Evolutionary conservation across 169 alveolate species (phyloP), one percentile per base, ranked within the genome.

Genomic region (Cryptosporidium canis): DNA sequence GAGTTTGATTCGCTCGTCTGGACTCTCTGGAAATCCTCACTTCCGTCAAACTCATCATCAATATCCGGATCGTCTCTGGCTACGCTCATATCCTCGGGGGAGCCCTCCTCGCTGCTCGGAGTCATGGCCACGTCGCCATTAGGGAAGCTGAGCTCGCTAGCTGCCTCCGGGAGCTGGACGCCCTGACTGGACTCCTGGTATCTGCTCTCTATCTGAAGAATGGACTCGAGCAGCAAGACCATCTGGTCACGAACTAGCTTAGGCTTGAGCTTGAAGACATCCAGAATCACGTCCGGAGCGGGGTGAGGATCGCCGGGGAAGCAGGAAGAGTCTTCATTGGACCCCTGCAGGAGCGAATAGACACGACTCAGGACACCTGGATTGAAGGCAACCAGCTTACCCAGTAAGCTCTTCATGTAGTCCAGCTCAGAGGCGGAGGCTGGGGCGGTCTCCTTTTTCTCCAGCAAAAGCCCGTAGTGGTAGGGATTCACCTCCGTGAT

Each of bases 401-500:
- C 58, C 43, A 43, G 24, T 3, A 67, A 43, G n/a, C 33, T 16
- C 41, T 67, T 44, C n/a, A 1, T 16, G 45, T 21, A 43, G 3
- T 39, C 64, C 9, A 41, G 31, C 24, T 67, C 43, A 16, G 83
- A 67, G 24, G 31, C 5, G 12, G 7, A 24, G 41, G 39, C 83
- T 21, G 27, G 27, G 27, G 5, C 37, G 21, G 21, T 21, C 6
- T 53, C 58, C 16, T 77, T 33, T 8, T 39, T 77, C 2, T 45
- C 72, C 27, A 53, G 44, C 24, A 33, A 43, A 21, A 77, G n/a
- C 33, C 56, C 24, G 31, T 77, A 77, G n/a, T 77, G 61, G 67
- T 92, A 90, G 7, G 96, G 96, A 65, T 92, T 82, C 12, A 93
- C 91, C 43, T 93, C 93, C 14, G 51, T 66, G 35, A 90, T 68